Base-by-base conservation (phyloP, 1,139 yeast species). In the Taphrina confusa region DNA sequence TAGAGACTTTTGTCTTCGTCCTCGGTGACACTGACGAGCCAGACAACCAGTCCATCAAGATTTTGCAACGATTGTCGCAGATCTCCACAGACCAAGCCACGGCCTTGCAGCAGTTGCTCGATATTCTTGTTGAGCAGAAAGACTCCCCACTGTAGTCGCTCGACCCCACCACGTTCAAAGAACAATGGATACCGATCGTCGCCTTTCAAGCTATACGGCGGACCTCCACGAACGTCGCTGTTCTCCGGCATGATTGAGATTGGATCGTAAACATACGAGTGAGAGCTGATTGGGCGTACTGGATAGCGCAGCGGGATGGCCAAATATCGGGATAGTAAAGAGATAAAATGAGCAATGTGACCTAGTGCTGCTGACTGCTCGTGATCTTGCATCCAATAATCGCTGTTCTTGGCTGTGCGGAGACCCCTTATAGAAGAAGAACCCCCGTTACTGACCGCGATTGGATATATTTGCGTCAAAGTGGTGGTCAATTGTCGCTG, bases 61-160 rank as follows among this genome's bases (percentile, higher is more conserved):
- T 75, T 75, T 1, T 76, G 76, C 57, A 75, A 66, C 11, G 77
- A 73, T 46, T 73, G 76, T 39, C 73, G 67, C 30, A 74, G 62
- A 60, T 76, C 77, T 2, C 70, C 73, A 3, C 74, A 72, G 4
- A 69, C 67, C 44, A 75, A 64, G 4, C 68, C 63, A 36, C 69
- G 70, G 2, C 73, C 66, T 58, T 74, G 77, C 67, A 80, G 71
- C 42, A 82, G 69, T 66, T 81, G 83, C 65, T 80, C 81, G 47
- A 82, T 74, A 66, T 81, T 74, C 63, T 78, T 78, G 63, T 77
- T 75, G 44, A 82, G 68, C 31, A 82, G 69, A 52, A 76, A 74
- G 6, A 80, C 72, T 0, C 78, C 85, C 66, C 80, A 81, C 64
- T 82, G 82, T 62, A 81, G 80, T 27, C 83, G 70, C 66, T 79